Percentiles rank a stretch among this genome's conserved stretches.
Conservation (phyloP, 2,329 filamentous ascomycete species). For the Arthrobotrys conoides region DNA sequence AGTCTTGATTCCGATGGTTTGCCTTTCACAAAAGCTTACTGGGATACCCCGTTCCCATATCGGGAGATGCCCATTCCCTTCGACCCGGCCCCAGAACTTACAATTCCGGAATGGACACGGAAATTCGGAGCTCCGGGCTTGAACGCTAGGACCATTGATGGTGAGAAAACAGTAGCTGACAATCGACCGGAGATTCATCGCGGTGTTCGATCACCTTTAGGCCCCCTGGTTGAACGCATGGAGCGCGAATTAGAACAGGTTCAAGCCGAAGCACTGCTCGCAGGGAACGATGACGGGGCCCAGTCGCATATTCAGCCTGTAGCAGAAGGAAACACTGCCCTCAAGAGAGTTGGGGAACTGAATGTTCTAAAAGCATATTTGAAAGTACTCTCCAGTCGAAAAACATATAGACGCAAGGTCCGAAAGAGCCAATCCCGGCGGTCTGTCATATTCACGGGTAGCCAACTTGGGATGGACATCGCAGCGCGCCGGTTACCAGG, state of each 20-base stretch:
- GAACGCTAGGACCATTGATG: background rate
- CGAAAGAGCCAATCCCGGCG: conserved; percentile 5
- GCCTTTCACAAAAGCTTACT: background rate
- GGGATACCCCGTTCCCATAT: background rate
- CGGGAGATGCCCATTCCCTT: too few relatives aligned
- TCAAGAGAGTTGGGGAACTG: background rate
- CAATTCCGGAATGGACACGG: background rate
- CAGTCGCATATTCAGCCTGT: background rate
- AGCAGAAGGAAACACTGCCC: background rate
- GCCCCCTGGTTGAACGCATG: background rate
- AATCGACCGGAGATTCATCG: background rate
- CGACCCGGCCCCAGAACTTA: background rate
- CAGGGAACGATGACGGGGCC: background rate
- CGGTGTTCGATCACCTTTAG: background rate
- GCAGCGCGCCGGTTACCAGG: background rate
- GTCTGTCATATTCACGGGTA: conserved; percentile 13
- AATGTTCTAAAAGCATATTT: background rate
- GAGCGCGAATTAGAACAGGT: background rate
- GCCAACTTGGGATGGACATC: background rate
- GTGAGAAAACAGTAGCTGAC: too few relatives aligned
- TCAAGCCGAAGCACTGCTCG: too few relatives aligned
- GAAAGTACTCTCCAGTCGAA: background rate
- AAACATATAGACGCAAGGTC: conserved; percentile 12
- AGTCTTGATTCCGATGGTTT: background rate
- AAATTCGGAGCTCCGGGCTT: background rate